Base-by-base conservation (phyloP, 108 stramenopile species). In the Mayamaea pseudoterrestris region DNA sequence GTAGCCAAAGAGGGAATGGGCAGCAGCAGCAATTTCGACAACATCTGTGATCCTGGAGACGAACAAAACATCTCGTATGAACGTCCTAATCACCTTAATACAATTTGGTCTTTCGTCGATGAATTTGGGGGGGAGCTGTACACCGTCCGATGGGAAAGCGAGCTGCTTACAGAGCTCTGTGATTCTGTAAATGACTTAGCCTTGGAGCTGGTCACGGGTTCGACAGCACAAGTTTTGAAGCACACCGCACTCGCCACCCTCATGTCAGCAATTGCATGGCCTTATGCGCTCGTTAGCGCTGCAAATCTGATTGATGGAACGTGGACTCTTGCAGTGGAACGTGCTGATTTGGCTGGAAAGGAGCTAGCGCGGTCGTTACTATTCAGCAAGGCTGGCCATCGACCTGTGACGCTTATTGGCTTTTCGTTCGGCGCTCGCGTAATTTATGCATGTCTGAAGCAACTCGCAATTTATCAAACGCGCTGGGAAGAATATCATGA, bases 341-440 rank as follows among this genome's bases (percentile, higher is more conserved):
- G 93, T 17, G 82, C 96, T 1, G 79, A 91, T 42, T 62, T 80
- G 52, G 93, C 94, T 22, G 96, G 96, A 12, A 59, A 69, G 20
- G 88, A 91, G 41, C 63, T 97, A 25, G 96, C 94, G 5, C 71
- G 72, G 37, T 82, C 76, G n/a, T 56, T 97, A 6, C 63, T 92
- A 9, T 73, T 77, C 40, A 79, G 85, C 30, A 56, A 63, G 11
- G 81, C 83, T 13, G 96, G 96, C 1, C 74, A 74, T 24, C 69
- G 95, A 21, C 97, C 97, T 23, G 93, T 96, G 5, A 85, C 83
- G 2, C 68, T 98, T 25, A 60, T 94, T 14, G 97, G 97, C 24
- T 98, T 79, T 55, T 89, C 85, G 0, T 91, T 98, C 76, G 97
- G 97, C 25, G 97, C 93, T 0, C 59, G 94, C 50, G 81, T 87